Conservation (phyloP, 2,329 filamentous ascomycete genomes). For the Chaetothyriales sp. region DNA sequence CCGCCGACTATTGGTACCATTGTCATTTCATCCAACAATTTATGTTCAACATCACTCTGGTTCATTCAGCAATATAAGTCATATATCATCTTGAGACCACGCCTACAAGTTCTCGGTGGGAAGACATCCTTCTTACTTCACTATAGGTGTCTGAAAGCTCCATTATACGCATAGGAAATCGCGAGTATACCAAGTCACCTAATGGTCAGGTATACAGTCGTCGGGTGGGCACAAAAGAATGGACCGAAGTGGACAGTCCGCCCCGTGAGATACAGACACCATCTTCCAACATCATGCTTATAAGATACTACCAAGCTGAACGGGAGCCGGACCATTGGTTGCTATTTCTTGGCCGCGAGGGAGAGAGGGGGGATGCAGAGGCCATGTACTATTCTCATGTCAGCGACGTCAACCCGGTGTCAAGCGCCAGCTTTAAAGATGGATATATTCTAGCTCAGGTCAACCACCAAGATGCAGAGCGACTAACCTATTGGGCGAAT, state of each 20-base stretch:
- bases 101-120: too few species aligned
- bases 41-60: too few species aligned
- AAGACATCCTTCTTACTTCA: too few species aligned
- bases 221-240: background rate
- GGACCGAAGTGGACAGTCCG: background rate
- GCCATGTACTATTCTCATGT: too few species aligned
- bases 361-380: background rate
- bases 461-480: background rate
- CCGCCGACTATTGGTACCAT: too few species aligned
- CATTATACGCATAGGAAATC: background rate
- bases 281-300: too few species aligned
- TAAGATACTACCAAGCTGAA: too few species aligned
- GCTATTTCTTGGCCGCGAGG: background rate
- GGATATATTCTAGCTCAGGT: background rate
- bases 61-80: too few species aligned
- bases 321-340: background rate
- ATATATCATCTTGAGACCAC: too few species aligned
- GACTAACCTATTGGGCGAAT: background rate
- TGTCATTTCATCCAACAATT: too few species aligned
- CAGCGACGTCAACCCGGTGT: background rate
- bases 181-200: background rate
- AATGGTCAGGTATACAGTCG: background rate
- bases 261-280: too few species aligned
- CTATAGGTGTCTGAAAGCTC: too few species aligned
- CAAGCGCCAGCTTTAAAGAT: background rate